phyloP scores from a whole-genome alignment of 2,329 filamentous ascomycete species.

The Fusarium brevicatenulatum region DNA sequence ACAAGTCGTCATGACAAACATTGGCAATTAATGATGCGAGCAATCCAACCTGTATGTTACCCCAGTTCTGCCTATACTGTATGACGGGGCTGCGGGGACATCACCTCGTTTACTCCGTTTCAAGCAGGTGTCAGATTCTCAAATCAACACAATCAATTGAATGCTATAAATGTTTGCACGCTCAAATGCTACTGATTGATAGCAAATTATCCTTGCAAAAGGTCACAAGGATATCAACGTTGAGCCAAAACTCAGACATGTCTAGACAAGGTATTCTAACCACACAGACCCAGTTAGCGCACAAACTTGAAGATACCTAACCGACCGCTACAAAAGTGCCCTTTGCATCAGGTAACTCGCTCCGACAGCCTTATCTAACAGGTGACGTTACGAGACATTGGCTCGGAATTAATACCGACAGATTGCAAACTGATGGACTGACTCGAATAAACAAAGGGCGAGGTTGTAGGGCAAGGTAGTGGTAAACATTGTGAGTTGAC shows the following conservation, averaged over 20 bases:
- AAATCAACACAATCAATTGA: constrained; percentile 7
- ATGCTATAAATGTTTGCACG: neutral
- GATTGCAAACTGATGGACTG: neutral
- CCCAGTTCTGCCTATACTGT: constrained; percentile 21
- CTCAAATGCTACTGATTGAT: constrained; percentile 20
- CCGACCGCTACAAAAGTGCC: constrained; percentile 1
- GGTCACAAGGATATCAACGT: neutral
- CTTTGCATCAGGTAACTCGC: constrained; percentile 8
- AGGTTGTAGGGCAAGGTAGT: neutral
- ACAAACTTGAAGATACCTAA: constrained; percentile 1
- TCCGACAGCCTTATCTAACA: constrained; percentile 10
- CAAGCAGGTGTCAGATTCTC: constrained; percentile 16
- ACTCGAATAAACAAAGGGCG: constrained; percentile 17
- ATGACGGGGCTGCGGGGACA: constrained; percentile 24
- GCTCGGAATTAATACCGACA: neutral
- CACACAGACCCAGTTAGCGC: constrained; percentile 12
- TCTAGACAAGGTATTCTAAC: neutral
- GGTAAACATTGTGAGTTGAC: neutral
- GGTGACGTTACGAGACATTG: constrained; percentile 19
- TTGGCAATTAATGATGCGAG: constrained; percentile 20
- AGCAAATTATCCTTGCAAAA: constrained; percentile 7
- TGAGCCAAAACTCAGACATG: constrained; percentile 7
- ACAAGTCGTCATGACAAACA: constrained; percentile 12
- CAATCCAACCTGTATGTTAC: constrained; percentile 2
- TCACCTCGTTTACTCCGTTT: constrained; percentile 15